A percentile compares a stretch with the other conserved stretches of the same genome.
phyloP scores from a whole-genome alignment of 345 rosid genomes.

The Trapa bicornis region DNA sequence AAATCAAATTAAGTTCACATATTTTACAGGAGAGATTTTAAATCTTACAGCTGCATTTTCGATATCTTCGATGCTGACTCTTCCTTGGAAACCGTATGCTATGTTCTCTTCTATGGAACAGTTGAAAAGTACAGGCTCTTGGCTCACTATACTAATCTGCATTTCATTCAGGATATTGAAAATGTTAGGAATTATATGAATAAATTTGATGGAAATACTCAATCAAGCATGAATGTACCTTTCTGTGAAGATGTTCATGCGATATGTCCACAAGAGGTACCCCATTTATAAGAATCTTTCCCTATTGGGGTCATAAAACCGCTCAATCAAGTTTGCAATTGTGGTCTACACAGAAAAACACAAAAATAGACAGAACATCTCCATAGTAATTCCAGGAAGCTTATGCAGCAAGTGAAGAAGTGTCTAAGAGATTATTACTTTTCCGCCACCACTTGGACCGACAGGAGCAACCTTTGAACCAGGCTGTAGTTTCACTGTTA shows the following conservation, averaged over 20 bases:
- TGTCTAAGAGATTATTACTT: constrained; percentile 27
- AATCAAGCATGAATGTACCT: constrained; percentile 23
- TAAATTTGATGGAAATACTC: not conserved
- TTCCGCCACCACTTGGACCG: constrained; percentile 98
- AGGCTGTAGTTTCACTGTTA: constrained; percentile 62
- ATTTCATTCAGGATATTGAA: not conserved
- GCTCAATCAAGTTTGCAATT: constrained; percentile 78
- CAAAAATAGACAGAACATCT: not conserved
- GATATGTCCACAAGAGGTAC: constrained; percentile 70
- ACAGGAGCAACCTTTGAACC: constrained; percentile 89
- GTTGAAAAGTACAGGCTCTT: constrained; percentile 78
- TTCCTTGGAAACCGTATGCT: constrained; percentile 62
- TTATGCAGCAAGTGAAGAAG: not conserved
- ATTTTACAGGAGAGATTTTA: not conserved
- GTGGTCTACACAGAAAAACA: constrained; percentile 53
- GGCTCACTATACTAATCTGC: constrained; percentile 91
- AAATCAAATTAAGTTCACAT: not conserved
- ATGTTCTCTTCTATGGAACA: constrained; percentile 50
- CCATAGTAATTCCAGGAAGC: not conserved
- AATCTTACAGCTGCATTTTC: constrained; percentile 67
- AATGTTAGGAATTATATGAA: not conserved
- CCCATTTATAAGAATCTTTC: constrained; percentile 67
- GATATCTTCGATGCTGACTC: constrained; percentile 39
- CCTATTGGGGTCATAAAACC: constrained; percentile 82
- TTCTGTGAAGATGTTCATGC: constrained; percentile 65